Evolutionary conservation across 2,329 filamentous ascomycete genomes (phyloP).

Genomic region (Falciphora oryzae): DNA sequence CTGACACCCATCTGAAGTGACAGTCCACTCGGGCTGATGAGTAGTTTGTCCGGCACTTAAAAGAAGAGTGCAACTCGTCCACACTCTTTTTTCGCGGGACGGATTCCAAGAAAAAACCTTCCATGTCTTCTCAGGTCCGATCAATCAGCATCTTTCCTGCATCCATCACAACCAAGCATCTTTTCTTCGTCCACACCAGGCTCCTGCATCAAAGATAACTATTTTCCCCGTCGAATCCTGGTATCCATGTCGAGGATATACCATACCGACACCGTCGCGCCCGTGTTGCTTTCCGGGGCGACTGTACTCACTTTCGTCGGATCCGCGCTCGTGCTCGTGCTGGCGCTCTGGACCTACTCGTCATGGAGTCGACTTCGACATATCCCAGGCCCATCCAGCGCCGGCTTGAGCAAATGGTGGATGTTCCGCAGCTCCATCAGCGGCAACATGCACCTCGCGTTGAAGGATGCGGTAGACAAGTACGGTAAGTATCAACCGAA

Average conservation of each 20-base stretch:
- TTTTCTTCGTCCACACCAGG: not conserved
- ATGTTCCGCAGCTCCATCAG: slow-evolving; percentile 23
- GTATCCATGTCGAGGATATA: slow-evolving; percentile 2
- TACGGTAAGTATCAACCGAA: slow-evolving; percentile 18
- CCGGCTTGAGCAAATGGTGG: slow-evolving; percentile 23
- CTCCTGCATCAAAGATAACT: no score
- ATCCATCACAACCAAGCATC: not conserved
- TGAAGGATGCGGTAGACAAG: slow-evolving; percentile 19
- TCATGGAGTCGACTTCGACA: slow-evolving; percentile 22
- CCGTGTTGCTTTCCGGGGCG: not conserved
- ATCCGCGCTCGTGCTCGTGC: slow-evolving; percentile 7
- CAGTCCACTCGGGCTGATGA: not conserved
- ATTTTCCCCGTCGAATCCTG: not conserved
- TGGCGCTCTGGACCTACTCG: slow-evolving; percentile 15
- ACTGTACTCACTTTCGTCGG: slow-evolving; percentile 3
- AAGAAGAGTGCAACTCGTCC: not conserved
- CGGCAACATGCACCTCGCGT: slow-evolving; percentile 22
- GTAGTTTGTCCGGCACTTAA: not conserved
- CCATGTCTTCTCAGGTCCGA: not conserved
- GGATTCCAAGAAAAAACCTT: not conserved
- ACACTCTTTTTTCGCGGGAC: not conserved
- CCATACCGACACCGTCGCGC: slow-evolving; percentile 1
- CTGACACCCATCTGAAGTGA: not conserved
- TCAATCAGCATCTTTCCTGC: not conserved
- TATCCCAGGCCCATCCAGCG: slow-evolving; percentile 21